Base-by-base conservation (phyloP, 306 rosid genomes). In the Hippophae rhamnoides region DNA sequence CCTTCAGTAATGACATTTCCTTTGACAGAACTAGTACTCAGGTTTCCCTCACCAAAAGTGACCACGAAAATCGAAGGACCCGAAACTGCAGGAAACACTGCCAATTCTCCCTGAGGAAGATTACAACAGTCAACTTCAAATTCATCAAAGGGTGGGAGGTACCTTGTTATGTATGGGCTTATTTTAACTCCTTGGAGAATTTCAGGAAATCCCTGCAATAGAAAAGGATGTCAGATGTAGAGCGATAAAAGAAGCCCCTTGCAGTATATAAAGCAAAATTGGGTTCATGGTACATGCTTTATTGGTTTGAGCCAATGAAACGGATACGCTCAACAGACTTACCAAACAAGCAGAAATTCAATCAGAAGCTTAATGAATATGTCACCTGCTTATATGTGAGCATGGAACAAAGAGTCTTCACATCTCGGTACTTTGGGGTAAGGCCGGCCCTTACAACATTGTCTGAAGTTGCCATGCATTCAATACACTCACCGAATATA, bases 381-480 rank as follows among this genome's bases (percentile, higher is more conserved):
- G 56, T 68, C 58, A 82, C 97, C 92, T 82, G 95, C 53, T 86
- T 89, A 79, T 89, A 86, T 18, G 97, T 82, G 68, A 92, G 96
- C 96, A 92, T 92, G 55, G 99, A 81, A 63, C 99, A 92, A 57
- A 92, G 93, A 66, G 99, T 85, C 42, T 66, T 76, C 48, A 92
- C 96, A 68, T 92, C 99, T 23, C 82, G 82, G 64, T 66, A 65
- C 78, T 92, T 92, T 54, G 99, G 96, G 60, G 99, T 88, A 42
- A 92, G 84, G 58, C 99, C 99, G 10, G 99, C 99, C 48, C 99
- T 83, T 23, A 92, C 94, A 46, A 92, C 99, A 52, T 92, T 92
- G 80, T 92, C 99, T 2, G 99, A 88, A 66, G 99, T 88, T 26
- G 99, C 99, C 99, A 92, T 92, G 74, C 99, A 92, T 62, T 92